A percentile compares a stretch with the other conserved stretches of the same genome.
phyloP scores from a whole-genome alignment of 2,329 filamentous ascomycete genomes.

The Xylariaceae sp. region DNA sequence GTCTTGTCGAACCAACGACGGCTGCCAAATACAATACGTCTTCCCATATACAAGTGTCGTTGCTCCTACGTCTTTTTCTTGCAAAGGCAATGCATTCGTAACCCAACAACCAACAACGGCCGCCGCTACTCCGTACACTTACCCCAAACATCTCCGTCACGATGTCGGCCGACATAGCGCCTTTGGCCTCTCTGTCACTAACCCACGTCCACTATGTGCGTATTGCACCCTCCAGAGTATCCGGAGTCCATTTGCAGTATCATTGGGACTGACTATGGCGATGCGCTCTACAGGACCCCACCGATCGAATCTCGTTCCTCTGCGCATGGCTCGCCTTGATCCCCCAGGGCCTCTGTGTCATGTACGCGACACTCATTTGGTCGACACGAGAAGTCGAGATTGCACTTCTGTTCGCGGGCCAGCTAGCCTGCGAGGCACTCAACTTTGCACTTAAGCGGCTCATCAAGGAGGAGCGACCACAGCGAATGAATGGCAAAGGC shows the following conservation, averaged over 20 bases:
- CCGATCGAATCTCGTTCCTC: constrained; percentile 77
- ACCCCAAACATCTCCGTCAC: constrained; percentile 6
- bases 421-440: constrained; percentile 85
- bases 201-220: constrained; percentile 95
- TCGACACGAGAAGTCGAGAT: constrained; percentile 89
- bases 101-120: background rate
- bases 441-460: constrained; percentile 88
- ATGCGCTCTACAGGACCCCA: constrained; percentile 65
- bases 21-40: no score
- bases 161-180: constrained; percentile 45
- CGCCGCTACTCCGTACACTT: background rate
- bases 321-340: constrained; percentile 94
- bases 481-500: constrained; percentile 81
- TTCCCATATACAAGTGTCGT: no score
- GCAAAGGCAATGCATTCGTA: background rate
- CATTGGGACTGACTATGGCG: background rate
- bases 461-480: constrained; percentile 88
- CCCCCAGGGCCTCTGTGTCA: constrained; percentile 85
- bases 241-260: background rate
- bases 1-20: no score
- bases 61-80: background rate
- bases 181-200: constrained; percentile 84
- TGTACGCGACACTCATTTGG: constrained; percentile 88
- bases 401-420: constrained; percentile 83
- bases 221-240: constrained; percentile 8